Percentiles rank a stretch among this genome's conserved stretches.
Conservation (phyloP, 441 rosid genomes). For the Cnidoscolus chayamansa region DNA sequence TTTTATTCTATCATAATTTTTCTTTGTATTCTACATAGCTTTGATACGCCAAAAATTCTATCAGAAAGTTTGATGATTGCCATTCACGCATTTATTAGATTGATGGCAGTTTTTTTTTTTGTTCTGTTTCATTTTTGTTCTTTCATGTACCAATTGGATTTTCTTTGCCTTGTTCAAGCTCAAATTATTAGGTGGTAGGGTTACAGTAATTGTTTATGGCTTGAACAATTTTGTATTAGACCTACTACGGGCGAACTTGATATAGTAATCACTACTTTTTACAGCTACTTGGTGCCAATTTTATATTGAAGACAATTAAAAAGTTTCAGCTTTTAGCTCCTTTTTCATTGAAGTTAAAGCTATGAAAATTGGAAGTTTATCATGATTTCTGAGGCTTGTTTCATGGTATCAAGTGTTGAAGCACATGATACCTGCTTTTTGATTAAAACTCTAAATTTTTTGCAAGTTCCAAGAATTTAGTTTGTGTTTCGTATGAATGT, state of each 20-base stretch:
- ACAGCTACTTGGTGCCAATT: neutral
- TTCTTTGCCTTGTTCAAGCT: neutral
- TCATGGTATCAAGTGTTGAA: neutral
- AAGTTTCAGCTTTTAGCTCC: too few relatives aligned
- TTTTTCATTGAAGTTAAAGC: neutral
- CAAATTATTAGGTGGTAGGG: neutral
- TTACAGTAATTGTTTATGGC: neutral
- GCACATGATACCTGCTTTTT: too few relatives aligned
- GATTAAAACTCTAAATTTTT: too few relatives aligned
- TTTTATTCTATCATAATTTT: slow-evolving; percentile 16
- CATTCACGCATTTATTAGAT: neutral
- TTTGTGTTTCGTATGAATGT: too few relatives aligned
- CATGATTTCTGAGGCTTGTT: neutral
- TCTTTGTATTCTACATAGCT: slow-evolving; percentile 2
- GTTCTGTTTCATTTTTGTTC: neutral
- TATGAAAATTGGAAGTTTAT: neutral
- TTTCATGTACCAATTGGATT: neutral
- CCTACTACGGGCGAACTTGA: neutral
- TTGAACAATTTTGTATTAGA: neutral
- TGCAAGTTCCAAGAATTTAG: too few relatives aligned
- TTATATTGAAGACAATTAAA: neutral
- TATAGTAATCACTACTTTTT: neutral
- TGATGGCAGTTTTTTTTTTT: neutral
- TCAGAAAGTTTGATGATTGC: too few relatives aligned
- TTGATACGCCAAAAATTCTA: slow-evolving; percentile 10